A percentile compares a stretch with the other conserved stretches of the same genome.
phyloP scores from a whole-genome alignment of 139 green algal genomes.

The Micromonas pusilla region DNA sequence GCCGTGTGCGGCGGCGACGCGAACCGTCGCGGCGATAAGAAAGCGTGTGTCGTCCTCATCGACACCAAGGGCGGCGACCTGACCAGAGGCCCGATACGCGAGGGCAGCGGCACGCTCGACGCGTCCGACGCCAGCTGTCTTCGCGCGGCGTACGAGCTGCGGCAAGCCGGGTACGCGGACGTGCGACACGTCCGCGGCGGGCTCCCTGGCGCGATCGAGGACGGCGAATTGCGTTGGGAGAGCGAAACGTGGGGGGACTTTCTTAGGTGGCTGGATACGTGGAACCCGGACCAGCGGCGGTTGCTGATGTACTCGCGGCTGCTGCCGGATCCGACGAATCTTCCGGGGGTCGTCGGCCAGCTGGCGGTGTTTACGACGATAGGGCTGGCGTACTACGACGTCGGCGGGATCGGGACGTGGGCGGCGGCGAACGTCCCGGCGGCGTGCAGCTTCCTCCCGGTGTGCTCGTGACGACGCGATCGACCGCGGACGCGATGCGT shows the following conservation, averaged over 20 bases:
- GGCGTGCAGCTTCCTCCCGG: background rate
- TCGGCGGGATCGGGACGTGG: background rate
- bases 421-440: background rate
- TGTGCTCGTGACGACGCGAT: background rate
- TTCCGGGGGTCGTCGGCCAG: conserved; percentile 5
- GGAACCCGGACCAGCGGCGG: background rate
- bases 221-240: background rate
- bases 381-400: background rate
- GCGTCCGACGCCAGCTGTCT: background rate
- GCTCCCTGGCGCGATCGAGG: background rate
- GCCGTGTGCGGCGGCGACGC: background rate
- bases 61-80: conserved; percentile 6
- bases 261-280: background rate
- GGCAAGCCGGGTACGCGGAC: background rate
- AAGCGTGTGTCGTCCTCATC: background rate
- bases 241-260: conserved; percentile 11
- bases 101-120: background rate
- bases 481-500: background rate
- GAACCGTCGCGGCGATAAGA: background rate
- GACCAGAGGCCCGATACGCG: background rate
- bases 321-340: conserved; percentile 2
- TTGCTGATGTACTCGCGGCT: conserved; percentile 1
- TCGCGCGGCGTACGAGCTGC: conserved; percentile 2
- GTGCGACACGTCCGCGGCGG: conserved; percentile 11
- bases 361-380: background rate